These are phyloP conservation scores for Hippophae gyantsensis DNA, from an alignment of 306 rosid species.

Conservation along the genomic window DNA sequence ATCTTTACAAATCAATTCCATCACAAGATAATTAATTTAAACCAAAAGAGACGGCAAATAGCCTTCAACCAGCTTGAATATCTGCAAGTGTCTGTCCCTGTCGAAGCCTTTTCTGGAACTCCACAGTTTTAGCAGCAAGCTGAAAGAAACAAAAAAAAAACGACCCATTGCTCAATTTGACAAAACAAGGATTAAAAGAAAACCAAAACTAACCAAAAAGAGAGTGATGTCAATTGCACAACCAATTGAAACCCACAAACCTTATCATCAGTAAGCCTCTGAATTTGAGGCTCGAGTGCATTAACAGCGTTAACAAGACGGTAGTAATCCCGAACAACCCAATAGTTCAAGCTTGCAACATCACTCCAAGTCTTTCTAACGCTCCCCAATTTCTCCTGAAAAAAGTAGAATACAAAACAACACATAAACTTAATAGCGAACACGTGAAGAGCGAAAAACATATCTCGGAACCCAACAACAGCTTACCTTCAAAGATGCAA, in stretches of 20 bases:
- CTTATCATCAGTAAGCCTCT: slow-evolving; percentile 60
- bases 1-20: not conserved
- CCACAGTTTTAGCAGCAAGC: slow-evolving; percentile 60
- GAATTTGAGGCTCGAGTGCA: slow-evolving; percentile 48
- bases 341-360: slow-evolving; percentile 58
- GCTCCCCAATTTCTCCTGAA: slow-evolving; percentile 53
- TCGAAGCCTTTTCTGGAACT: slow-evolving; percentile 57
- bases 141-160: slow-evolving; percentile 12
- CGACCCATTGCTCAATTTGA: not conserved
- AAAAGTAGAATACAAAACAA: slow-evolving; percentile 2
- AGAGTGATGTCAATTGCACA: not conserved
- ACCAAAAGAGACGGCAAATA: not conserved
- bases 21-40: not conserved
- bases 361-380: slow-evolving; percentile 46
- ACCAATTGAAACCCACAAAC: slow-evolving; percentile 17
- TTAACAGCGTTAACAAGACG: slow-evolving; percentile 74
- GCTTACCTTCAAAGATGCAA: slow-evolving; percentile 43
- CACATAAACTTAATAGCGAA: slow-evolving; percentile 19
- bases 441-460: slow-evolving; percentile 14
- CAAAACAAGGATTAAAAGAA: not conserved
- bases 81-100: slow-evolving; percentile 73
- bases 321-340: slow-evolving; percentile 77
- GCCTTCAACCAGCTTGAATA: slow-evolving; percentile 69
- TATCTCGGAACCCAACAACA: not conserved
- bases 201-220: not conserved